Base-by-base conservation (phyloP, 768 basidiomycete species). In the Crucibulum laeve region DNA sequence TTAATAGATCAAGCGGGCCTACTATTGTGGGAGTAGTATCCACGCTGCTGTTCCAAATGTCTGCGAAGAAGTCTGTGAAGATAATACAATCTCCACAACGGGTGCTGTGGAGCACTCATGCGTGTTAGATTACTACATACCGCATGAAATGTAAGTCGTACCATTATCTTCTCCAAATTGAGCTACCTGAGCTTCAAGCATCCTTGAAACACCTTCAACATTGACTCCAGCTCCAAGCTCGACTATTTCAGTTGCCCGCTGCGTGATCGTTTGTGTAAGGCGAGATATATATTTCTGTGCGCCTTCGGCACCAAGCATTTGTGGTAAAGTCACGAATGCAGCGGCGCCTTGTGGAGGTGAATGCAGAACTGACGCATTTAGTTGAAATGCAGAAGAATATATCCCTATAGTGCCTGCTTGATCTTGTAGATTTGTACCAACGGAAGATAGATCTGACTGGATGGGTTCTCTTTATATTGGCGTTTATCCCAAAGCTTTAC, bases 391-490 rank as follows among this genome's bases (percentile, higher is more conserved):
- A 30, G 28, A 30, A 10, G 28, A 8, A n/a, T 10, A 30, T 8
- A n/a, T 30, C n/a, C 10, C 8, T 8, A 8, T 30, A 10, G n/a
- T 30, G 8, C 8, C 8, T n/a, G 35, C 8, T 18, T 36, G 35
- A 36, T 36, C 35, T 36, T 36, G 35, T 6, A 36, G 35, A 36
- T 36, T 36, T 10, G 35, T 36, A 6, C 35, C 35, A 10, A 36
- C 18, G 7, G 35, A 8, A 8, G 35, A 17, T 6, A 36, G 18
- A 19, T 18, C 18, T n/a, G n/a, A n/a, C n/a, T n/a, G n/a, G n/a
- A n/a, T n/a, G n/a, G n/a, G n/a, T n/a, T n/a, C n/a, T n/a, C n/a
- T n/a, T n/a, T n/a, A n/a, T n/a, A n/a, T n/a, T n/a, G n/a, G n/a
- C n/a, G n/a, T n/a, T n/a, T n/a, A n/a, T n/a, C n/a, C n/a, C n/a